Conservation (phyloP, 129 eudicot genomes). For the Mikania micrantha region DNA sequence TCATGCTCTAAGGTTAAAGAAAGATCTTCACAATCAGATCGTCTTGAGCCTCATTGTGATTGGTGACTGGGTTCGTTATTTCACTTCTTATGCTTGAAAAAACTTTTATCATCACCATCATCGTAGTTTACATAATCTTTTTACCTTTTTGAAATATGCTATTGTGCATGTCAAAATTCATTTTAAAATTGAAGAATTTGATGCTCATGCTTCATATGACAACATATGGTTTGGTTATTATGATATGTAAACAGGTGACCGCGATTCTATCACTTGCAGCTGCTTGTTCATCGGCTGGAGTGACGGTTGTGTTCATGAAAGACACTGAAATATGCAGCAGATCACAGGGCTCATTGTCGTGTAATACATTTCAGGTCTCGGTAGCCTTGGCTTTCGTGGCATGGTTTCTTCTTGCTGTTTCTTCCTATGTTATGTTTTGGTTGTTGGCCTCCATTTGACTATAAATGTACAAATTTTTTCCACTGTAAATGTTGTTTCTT, state of each 20-base stretch:
- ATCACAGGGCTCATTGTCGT: conserved; percentile 28
- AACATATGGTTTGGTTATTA: not conserved
- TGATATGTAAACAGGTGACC: conserved; percentile 42
- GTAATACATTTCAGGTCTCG: conserved; percentile 52
- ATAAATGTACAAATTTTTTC: not conserved
- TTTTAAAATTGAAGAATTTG: not conserved
- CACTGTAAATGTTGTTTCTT: not conserved
- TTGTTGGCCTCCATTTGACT: conserved; percentile 47
- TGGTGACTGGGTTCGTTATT: conserved; percentile 73
- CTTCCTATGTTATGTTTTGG: conserved; percentile 69
- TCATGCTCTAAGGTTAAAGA: conserved; percentile 57
- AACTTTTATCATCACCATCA: not conserved
- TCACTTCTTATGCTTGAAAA: not conserved
- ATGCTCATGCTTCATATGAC: not conserved
- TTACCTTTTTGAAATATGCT: not conserved
- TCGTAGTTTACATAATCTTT: not conserved
- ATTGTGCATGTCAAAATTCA: not conserved
- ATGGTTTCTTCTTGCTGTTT: conserved; percentile 68
- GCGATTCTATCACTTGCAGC: conserved; percentile 52
- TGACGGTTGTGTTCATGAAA: conserved; percentile 42
- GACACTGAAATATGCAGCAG: conserved; percentile 54
- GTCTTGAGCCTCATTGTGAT: conserved; percentile 59
- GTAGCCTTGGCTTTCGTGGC: conserved; percentile 62
- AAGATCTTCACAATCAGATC: conserved; percentile 48
- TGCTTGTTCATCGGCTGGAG: conserved; percentile 44